Evolutionary conservation across 139 green algal genomes (phyloP).

Genomic region (Haematococcus lacustris): DNA sequence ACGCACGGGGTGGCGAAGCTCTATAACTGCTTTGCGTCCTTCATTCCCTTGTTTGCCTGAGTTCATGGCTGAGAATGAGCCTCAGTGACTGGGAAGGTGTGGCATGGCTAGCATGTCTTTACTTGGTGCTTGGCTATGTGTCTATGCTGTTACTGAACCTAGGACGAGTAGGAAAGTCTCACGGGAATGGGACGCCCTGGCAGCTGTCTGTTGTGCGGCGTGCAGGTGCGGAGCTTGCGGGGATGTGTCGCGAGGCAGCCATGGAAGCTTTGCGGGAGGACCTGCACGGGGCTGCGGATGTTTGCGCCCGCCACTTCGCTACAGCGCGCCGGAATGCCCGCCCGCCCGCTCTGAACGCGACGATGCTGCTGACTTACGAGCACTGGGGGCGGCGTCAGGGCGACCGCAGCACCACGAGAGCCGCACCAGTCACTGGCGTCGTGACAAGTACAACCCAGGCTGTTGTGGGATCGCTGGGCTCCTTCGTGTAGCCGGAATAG

Average conservation of each 20-base stretch:
- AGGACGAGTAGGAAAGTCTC: background rate
- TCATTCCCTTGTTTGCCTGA: background rate
- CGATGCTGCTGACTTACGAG: no score
- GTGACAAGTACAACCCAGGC: no score
- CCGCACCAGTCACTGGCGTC: no score
- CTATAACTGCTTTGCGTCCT: background rate
- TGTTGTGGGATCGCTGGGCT: no score
- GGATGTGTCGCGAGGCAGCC: constrained; percentile 72
- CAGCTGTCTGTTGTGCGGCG: background rate
- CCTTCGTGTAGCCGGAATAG: no score
- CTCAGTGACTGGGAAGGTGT: background rate
- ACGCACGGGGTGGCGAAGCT: background rate
- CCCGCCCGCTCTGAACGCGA: no score
- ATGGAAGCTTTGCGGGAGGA: constrained; percentile 74
- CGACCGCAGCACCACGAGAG: no score
- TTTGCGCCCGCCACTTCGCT: constrained; percentile 51
- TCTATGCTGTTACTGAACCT: background rate
- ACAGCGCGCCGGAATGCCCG: no score
- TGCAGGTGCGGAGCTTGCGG: constrained; percentile 63
- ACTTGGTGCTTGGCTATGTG: background rate
- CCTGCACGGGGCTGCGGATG: constrained; percentile 30
- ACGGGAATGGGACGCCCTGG: background rate
- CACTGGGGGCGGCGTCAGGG: no score
- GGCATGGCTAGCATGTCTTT: background rate
- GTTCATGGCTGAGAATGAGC: background rate